Percentiles rank a stretch among this genome's conserved stretches.
Conservation (phyloP, 2,329 filamentous ascomycete genomes). For the Zalaria obscura region DNA sequence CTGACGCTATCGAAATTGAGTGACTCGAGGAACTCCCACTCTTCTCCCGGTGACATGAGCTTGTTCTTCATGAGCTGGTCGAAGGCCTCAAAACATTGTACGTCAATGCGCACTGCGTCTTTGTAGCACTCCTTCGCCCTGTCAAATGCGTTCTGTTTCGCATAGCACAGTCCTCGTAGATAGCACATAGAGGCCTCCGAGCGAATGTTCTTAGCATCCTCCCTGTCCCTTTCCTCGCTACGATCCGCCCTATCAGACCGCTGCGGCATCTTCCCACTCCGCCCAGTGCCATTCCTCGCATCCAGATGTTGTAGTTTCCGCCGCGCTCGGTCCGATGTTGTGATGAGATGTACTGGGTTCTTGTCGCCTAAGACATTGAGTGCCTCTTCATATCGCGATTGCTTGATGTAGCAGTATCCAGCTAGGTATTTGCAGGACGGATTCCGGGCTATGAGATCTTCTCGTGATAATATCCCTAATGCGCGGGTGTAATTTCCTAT, state of each 20-base stretch:
- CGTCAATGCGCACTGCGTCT: slow-evolving; percentile 88
- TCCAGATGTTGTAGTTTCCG: slow-evolving; percentile 59
- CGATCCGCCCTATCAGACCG: slow-evolving; percentile 40
- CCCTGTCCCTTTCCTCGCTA: slow-evolving; percentile 48
- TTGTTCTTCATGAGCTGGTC: slow-evolving; percentile 96
- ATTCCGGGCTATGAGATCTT: slow-evolving; percentile 68
- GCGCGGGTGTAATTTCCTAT: slow-evolving; percentile 91
- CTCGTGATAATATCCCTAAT: slow-evolving; percentile 68
- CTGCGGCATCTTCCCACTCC: slow-evolving; percentile 25
- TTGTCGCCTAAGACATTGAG: slow-evolving; percentile 76
- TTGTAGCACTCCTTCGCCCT: slow-evolving; percentile 97
- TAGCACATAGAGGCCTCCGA: slow-evolving; percentile 98
- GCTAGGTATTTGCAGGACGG: slow-evolving; percentile 85
- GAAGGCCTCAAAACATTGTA: slow-evolving; percentile 96
- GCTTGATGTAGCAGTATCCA: slow-evolving; percentile 87
- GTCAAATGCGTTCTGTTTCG: slow-evolving; percentile 94
- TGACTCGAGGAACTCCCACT: slow-evolving; percentile 77
- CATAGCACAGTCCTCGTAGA: slow-evolving; percentile 81
- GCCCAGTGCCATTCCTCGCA: slow-evolving; percentile 32
- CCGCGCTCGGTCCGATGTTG: slow-evolving; percentile 47
- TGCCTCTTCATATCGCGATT: slow-evolving; percentile 79
- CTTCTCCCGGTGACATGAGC: slow-evolving; percentile 75
- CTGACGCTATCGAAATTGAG: slow-evolving; percentile 79
- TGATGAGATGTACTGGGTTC: slow-evolving; percentile 80
- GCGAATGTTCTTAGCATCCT: slow-evolving; percentile 61